phyloP scores from a whole-genome alignment of 139 green algal species.

The Chlorella ohadii region DNA sequence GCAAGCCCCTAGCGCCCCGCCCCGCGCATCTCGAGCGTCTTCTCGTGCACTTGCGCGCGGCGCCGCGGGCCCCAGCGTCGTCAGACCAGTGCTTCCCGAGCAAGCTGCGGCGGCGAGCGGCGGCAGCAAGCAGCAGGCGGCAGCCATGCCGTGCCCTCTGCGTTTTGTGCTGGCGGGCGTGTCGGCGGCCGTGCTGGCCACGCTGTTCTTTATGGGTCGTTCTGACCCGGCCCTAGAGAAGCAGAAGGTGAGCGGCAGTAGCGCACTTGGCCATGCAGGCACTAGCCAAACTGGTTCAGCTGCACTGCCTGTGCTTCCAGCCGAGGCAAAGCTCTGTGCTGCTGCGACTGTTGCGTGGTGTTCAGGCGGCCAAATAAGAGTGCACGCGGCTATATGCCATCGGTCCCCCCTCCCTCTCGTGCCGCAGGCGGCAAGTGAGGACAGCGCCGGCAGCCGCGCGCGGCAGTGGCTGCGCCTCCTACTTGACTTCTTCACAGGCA shows the following conservation, averaged over 20 bases:
- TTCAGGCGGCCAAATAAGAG: no score
- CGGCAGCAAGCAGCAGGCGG: neutral
- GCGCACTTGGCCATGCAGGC: no score
- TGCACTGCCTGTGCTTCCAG: no score
- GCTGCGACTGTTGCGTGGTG: no score
- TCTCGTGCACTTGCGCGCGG: no score
- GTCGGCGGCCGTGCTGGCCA: neutral
- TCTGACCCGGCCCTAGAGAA: neutral
- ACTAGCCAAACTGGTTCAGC: no score
- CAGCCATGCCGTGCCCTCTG: conserved; percentile 12
- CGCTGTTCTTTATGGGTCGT: neutral
- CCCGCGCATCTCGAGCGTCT: no score
- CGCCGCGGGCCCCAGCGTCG: neutral
- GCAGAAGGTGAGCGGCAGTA: no score
- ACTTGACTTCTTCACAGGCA: conserved; percentile 24
- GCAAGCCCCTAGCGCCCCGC: no score
- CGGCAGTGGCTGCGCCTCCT: neutral
- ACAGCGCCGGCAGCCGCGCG: neutral
- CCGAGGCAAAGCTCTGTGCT: no score
- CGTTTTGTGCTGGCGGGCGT: conserved; percentile 21
- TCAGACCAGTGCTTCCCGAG: neutral
- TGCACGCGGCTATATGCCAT: no score
- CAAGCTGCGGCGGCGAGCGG: neutral
- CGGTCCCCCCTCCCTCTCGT: no score
- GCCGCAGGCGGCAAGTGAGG: neutral